Conservation (phyloP, 2,329 filamentous ascomycete species). For the Thermothelomyces thermophilus region DNA sequence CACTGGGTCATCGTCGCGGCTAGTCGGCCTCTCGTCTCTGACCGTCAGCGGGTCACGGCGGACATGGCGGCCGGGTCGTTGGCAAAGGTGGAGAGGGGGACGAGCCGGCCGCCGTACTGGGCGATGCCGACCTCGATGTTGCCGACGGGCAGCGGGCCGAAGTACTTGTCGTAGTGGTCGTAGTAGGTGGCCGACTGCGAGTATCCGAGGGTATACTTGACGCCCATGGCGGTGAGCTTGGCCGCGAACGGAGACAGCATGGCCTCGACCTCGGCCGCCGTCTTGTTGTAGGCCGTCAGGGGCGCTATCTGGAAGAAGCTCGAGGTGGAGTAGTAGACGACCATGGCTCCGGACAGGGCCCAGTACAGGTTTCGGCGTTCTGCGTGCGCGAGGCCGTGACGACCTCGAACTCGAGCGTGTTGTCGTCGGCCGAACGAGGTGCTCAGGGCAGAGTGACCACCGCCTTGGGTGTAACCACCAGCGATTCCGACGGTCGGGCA, state of each 20-base stretch:
- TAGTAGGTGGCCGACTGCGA: conserved; percentile 30
- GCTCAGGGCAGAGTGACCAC: conserved; percentile 47
- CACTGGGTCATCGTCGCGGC: no score
- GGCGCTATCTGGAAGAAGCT: conserved; percentile 40
- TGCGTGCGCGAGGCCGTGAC: conserved; percentile 37
- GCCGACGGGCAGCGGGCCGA: conserved; percentile 37
- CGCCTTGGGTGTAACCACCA: conserved; percentile 43
- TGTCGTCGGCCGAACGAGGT: conserved; percentile 42
- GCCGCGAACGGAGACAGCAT: conserved; percentile 42
- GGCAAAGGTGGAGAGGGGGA: conserved; percentile 33
- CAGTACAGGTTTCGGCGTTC: conserved; percentile 44
- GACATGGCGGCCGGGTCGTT: conserved; percentile 21
- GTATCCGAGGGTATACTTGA: conserved; percentile 24
- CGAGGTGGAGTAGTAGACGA: conserved; percentile 34
- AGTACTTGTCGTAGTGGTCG: conserved; percentile 38
- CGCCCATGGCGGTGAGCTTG: conserved; percentile 33
- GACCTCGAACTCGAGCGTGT: conserved; percentile 42
- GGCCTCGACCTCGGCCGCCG: conserved; percentile 34
- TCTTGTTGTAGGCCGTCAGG: conserved; percentile 42
- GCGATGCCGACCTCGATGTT: conserved; percentile 45
- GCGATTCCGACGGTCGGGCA: conserved; percentile 45
- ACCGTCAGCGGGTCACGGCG: conserved; percentile 24
- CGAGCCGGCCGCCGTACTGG: conserved; percentile 38
- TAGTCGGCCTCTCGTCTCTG: conserved; percentile 30
- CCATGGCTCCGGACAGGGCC: conserved; percentile 40